A percentile compares a stretch with the other conserved stretches of the same genome.
Conservation (phyloP, 805 yeast species). For the Wickerhamomyces chaumierensis region DNA sequence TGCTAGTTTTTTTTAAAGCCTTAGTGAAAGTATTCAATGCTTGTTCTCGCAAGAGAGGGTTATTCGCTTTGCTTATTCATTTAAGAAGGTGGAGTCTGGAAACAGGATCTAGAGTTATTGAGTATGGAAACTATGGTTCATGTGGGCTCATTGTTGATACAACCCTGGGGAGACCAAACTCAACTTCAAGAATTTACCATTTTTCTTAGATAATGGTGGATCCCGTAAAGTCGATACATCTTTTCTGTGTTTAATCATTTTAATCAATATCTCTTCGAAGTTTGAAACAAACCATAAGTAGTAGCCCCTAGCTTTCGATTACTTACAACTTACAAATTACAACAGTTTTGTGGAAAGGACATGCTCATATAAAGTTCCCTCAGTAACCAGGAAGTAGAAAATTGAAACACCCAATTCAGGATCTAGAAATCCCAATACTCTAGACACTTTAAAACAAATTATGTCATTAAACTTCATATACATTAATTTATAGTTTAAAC, state of each 20-base stretch:
- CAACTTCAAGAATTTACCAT: conserved; percentile 6
- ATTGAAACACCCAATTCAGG: too few species aligned
- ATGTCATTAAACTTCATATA: neutral
- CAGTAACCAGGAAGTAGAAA: too few species aligned
- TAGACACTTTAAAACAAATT: too few species aligned
- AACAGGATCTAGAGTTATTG: conserved; percentile 1
- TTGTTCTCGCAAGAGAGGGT: neutral
- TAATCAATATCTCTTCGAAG: too few species aligned
- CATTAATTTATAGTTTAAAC: neutral
- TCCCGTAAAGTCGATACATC: conserved; percentile 9
- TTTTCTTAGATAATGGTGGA: conserved; percentile 5
- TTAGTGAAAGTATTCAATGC: neutral
- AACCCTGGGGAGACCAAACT: conserved; percentile 5
- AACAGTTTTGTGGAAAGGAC: too few species aligned
- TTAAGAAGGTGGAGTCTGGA: conserved; percentile 6
- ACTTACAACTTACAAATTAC: too few species aligned
- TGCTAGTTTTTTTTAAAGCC: conserved; percentile 1
- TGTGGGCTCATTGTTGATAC: conserved; percentile 1
- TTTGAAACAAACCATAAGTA: too few species aligned
- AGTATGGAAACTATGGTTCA: neutral
- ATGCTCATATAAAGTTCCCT: too few species aligned
- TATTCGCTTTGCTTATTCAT: conserved; percentile 7
- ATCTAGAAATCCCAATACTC: too few species aligned
- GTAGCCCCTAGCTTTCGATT: too few species aligned
- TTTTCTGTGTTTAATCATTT: too few species aligned